phyloP scores from a whole-genome alignment of 208 protist genomes.

The Trypanosoma melophagium region DNA sequence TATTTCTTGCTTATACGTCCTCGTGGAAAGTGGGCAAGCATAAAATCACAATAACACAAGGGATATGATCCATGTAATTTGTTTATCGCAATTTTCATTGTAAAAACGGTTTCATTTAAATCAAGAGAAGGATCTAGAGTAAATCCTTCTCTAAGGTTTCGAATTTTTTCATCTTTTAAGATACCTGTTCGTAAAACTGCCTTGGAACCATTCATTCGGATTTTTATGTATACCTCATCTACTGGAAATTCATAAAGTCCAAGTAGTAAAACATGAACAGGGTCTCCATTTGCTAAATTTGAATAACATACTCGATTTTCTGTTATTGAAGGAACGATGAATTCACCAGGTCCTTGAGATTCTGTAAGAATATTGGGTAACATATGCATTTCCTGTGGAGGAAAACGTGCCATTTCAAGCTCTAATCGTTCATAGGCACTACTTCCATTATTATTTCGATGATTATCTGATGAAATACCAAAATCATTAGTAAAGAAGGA shows the following conservation, averaged over 20 bases:
- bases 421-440: conserved; percentile 6
- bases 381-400: conserved; percentile 14
- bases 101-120: conserved; percentile 30
- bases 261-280: conserved; percentile 10
- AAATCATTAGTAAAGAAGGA: conserved; percentile 47
- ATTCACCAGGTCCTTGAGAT: conserved; percentile 15
- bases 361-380: background rate
- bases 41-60: conserved; percentile 72
- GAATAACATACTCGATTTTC: background rate
- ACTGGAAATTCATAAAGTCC: conserved; percentile 12
- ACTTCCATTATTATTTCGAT: background rate
- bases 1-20: conserved; percentile 39
- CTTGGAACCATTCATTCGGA: conserved; percentile 11
- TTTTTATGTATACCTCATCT: conserved; percentile 25
- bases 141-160: conserved; percentile 23
- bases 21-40: conserved; percentile 37
- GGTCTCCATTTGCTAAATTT: background rate
- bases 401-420: background rate
- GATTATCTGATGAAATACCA: conserved; percentile 21
- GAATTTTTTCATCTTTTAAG: background rate
- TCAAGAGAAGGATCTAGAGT: conserved; percentile 6
- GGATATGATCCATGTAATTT: conserved; percentile 28
- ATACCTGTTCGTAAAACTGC: conserved; percentile 20
- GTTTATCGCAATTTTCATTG: conserved; percentile 51
- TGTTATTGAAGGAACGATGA: background rate